These are phyloP conservation scores for Adansonia rubrostipa DNA, from an alignment of 441 rosid genomes.

Conservation along the genomic window DNA sequence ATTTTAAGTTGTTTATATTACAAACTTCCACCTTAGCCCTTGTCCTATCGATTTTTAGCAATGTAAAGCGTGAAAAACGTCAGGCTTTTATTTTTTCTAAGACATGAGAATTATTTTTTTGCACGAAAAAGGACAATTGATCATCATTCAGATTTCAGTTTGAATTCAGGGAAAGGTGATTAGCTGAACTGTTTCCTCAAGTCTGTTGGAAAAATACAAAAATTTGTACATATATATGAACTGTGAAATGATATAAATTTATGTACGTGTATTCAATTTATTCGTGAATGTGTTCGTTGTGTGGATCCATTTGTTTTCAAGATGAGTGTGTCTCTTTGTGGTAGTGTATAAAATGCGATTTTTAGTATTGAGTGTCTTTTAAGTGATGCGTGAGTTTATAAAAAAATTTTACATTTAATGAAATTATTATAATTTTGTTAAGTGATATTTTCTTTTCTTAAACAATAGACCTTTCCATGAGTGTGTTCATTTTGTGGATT, in stretches of 20 bases:
- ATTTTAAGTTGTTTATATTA: slow-evolving; percentile 20
- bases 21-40: slow-evolving; percentile 9
- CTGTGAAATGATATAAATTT: neutral
- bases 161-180: neutral
- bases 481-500: too few species aligned
- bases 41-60: slow-evolving; percentile 11
- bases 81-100: neutral
- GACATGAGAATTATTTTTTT: neutral
- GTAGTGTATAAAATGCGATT: too few species aligned
- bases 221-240: neutral
- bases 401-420: too few species aligned
- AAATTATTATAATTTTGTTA: too few species aligned
- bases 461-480: too few species aligned
- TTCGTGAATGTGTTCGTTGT: too few species aligned
- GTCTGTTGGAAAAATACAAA: neutral
- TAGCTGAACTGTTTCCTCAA: neutral
- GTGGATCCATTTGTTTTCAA: too few species aligned
- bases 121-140: neutral
- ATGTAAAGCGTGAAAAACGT: slow-evolving; percentile 11
- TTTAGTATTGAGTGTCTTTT: too few species aligned
- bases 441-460: too few species aligned
- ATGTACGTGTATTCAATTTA: too few species aligned
- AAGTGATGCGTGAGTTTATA: too few species aligned
- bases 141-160: slow-evolving; percentile 15
- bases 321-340: too few species aligned